Evolutionary conservation across 352 stramenopile species (phyloP).

Genomic region (Phytophthora nicotianae): DNA sequence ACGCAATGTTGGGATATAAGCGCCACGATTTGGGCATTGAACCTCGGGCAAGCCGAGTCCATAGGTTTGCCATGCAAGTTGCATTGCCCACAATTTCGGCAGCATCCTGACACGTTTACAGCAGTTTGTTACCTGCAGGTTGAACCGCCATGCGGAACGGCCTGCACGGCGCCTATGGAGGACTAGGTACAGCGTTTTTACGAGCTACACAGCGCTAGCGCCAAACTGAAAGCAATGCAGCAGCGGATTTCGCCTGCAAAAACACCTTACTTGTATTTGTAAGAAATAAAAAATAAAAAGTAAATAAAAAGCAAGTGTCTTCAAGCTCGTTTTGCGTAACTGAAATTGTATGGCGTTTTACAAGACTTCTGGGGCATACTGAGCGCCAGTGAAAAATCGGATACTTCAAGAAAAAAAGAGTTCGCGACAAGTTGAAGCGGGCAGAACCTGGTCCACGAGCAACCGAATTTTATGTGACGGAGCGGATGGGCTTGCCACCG

Average conservation of each 20-base stretch:
- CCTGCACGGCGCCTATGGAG: background rate
- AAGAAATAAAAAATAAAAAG: too few species aligned
- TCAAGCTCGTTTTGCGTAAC: constrained; percentile 7
- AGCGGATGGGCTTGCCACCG: constrained; percentile 19
- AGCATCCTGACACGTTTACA: constrained; percentile 10
- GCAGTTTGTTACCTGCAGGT: constrained; percentile 1
- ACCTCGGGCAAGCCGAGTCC: constrained; percentile 9
- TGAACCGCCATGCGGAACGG: background rate
- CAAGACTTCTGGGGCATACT: constrained; percentile 19
- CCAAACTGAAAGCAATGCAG: background rate
- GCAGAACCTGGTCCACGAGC: constrained; percentile 13
- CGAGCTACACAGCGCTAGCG: constrained; percentile 1
- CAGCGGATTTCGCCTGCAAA: constrained; percentile 1
- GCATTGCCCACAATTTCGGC: background rate
- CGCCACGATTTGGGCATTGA: constrained; percentile 33
- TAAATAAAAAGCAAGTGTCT: background rate
- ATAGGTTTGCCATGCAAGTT: too few species aligned
- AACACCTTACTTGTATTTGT: too few species aligned
- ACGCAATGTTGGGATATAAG: constrained; percentile 25
- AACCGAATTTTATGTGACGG: constrained; percentile 37
- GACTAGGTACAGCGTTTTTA: constrained; percentile 13
- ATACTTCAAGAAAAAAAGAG: background rate
- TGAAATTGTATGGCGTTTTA: constrained; percentile 20
- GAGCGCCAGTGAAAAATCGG: constrained; percentile 9
- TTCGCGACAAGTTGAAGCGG: constrained; percentile 29